Base-by-base conservation (phyloP, 352 stramenopile species). In the Pythium sukuiense region DNA sequence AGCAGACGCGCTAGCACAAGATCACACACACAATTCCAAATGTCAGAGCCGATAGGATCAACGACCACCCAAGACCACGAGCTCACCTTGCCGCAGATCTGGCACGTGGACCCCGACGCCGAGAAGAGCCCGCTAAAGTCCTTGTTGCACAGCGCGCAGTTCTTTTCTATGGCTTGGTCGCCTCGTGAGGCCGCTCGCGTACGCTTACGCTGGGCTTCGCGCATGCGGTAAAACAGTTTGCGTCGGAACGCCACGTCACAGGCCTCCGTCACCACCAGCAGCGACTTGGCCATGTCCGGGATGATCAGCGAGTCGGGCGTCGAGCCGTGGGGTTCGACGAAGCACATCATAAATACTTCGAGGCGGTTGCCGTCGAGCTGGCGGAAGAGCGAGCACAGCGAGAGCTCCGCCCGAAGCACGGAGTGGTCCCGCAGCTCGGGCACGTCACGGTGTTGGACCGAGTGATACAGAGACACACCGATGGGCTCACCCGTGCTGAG, bases 381-480 rank as follows among this genome's bases (percentile, higher is more conserved):
- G 0, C 77, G 74, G 56, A 85, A 87, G 29, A 83, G 72, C 32
- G 64, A 77, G 16, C 76, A 24, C 20, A 73, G 39, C 16, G 70
- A 75, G 8, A 77, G 80, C 27, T 83, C 65, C 5, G 76, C 55
- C 26, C 57, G 65, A 0, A 68, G 50, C 7, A 72, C 60, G 12
- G 62, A 72, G 59, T 74, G 74, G 18, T 67, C 72, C 26, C 76
- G 59, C 39, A 81, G 57, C 54, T 79, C 65, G 0, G 72, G 73
- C 18, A 88, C 50, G 55, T 81, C 72, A 0, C 65, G 71, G 16
- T 87, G 64, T 26, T 77, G 58, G 52, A 90, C 71, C 30, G 82
- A 88, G 63, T 90, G 82, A 3, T 64, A 48, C 11, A 89, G 57
- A 5, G 67, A 71, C 59, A 86, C 78, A 5, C 76, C 76, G 57